A percentile compares a stretch with the other conserved stretches of the same genome.
Evolutionary conservation across 805 yeast species (phyloP).

Genomic region (Kodamaea neixiangensis): DNA sequence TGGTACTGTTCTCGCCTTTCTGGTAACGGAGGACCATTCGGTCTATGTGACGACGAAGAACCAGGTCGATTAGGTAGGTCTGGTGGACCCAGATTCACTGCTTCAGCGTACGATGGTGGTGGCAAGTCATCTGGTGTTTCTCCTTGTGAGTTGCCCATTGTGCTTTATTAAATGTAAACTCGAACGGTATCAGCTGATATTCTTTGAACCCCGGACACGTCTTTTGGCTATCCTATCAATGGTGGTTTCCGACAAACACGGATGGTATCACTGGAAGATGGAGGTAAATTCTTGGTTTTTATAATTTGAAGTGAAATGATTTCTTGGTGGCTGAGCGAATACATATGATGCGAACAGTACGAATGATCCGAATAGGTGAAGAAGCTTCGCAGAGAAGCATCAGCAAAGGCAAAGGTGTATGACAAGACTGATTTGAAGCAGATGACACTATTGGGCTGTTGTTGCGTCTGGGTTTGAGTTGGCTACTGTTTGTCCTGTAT

Average conservation of each 20-base stretch:
- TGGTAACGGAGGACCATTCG: background rate
- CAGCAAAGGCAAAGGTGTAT: too few species aligned
- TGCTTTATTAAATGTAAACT: too few species aligned
- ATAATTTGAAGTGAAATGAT: background rate
- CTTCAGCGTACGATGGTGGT: background rate
- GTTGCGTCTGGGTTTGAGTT: too few species aligned
- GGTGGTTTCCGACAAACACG: too few species aligned
- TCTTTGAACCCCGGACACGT: too few species aligned
- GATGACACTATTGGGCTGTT: too few species aligned
- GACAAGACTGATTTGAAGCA: too few species aligned
- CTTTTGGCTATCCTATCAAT: too few species aligned
- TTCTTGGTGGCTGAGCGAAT: conserved; percentile 6
- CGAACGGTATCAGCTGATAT: background rate
- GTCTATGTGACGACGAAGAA: background rate
- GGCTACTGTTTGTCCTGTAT: too few species aligned
- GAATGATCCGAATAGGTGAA: too few species aligned
- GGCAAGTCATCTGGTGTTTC: background rate
- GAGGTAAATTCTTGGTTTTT: background rate
- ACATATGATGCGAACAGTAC: conserved; percentile 3
- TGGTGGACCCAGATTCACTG: background rate
- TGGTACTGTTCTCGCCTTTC: background rate
- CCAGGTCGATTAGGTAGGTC: background rate
- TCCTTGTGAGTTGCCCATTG: background rate
- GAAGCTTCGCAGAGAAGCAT: too few species aligned
- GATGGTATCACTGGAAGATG: background rate